Evolutionary conservation across 345 rosid species (phyloP), one percentile per base, ranked within the genome.

Genomic region (Heritiera littoralis): DNA sequence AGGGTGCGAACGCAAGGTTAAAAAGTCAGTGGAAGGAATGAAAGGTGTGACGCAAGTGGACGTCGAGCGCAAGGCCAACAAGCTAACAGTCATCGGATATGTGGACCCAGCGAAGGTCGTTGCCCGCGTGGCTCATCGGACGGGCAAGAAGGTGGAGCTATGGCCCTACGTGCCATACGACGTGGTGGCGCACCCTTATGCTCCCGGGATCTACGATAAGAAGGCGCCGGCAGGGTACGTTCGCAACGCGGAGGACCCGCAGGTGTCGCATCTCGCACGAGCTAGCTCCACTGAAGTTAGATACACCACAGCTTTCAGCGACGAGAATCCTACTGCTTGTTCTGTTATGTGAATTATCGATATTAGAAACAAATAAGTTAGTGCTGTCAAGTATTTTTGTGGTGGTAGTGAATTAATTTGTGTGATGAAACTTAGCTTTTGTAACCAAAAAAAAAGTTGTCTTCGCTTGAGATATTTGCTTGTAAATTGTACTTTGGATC

Each of bases 151-250:
- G 86, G 98, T 93, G 0, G 98, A 96, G 91, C 60, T 89, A 1
- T 96, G 98, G 92, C 98, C 98, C 3, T 96, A 92, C 58, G 98
- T 96, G 59, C 98, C 99, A 0, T 96, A 96, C 12, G 98, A 92
- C 61, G 86, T 81, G 32, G 99, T 96, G 77, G 92, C 87, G 2
- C 99, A 90, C 88, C 99, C 99, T 30, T 96, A 96, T 14, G 99
- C 98, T 0, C 86, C 86, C 0, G 99, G 99, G 17, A 93, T 90
- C 0, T 96, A 96, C 51, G 99, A 96, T 83, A 91, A 79, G 84
- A 94, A 91, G 85, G 98, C 99, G 4, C 99, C 98, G 0, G 52
- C 89, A 1, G 99, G 99, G 11, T 96, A 91, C 86, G 99, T 96
- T 45, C 85, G 98, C 63, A 89, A 87, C 76, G 59, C 87, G 0